Evolutionary conservation across 2,329 filamentous ascomycete species (phyloP), one percentile per base, ranked within the genome.

Genomic region (Monilinia vaccinii-corymbosi): DNA sequence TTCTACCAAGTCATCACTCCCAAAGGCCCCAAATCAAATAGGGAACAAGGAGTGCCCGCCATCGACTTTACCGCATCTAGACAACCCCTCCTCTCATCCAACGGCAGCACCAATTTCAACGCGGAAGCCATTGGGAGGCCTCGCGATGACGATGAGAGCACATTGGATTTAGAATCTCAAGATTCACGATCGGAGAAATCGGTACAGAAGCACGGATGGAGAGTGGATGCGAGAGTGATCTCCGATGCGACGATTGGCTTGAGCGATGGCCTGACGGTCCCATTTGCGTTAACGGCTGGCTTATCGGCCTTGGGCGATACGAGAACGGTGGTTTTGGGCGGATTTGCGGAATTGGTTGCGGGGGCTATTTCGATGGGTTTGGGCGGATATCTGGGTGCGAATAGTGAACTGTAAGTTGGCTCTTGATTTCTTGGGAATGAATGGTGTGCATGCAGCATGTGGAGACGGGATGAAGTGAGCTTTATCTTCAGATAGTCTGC

Each of bases 281-380:
- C 83, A 0, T 86, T 86, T 67, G 83, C 83, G 1, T 73, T 86
- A 13, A 85, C 82, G 1, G 83, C 83, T 2, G 83, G 83, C 5
- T 71, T 86, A 2, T 74, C 72, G 9, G 71, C 73, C 1, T 68
- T 81, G 53, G 78, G 78, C 11, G 77, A 78, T 63, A 79, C 79
- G 28, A 78, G 75, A 51, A 75, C 81, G 0, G 79, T 81, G 23
- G 75, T 87, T 4, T 78, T 82, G 63, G 83, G 80, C 25, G 83
- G 83, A 2, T 72, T 85, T 25, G 82, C 83, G 0, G 83, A 86
- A 70, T 73, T 85, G 32, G 81, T 84, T 64, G 80, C 81, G 1
- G 83, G 83, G 23, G 78, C 80, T 8, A 84, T 85, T 44, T 83
- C 79, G 3, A 85, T 85, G 83, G 83, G 83, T 2, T 70, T 86